Base-by-base conservation (phyloP, 805 yeast genomes). In the Spathaspora gorwiae region DNA sequence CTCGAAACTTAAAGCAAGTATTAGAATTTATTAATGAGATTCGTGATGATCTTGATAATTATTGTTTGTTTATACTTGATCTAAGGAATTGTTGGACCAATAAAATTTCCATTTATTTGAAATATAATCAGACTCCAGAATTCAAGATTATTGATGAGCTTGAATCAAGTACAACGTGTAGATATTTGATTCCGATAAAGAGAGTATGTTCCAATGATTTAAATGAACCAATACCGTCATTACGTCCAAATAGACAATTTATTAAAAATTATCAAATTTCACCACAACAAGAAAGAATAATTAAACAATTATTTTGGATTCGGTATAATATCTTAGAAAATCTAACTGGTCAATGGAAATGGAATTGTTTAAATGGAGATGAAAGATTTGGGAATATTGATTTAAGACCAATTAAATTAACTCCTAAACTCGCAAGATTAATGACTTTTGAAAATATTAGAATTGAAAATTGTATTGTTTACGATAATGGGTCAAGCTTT, bases 11-110 rank as follows among this genome's bases (percentile, higher is more conserved):
- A 27, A 57, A 61, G 11, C 48, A 57, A 7, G 68, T 71, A 33
- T 49, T 70, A 34, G 45, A 54, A 11, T 54, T 56, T 35, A 56
- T 73, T 51, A 63, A 62, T 10, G 45, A 46, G 1, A 39, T 55
- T 1, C 36, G 45, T 6, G 15, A 43, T 6, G 65, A 63, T 7
- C 60, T 73, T 42, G 65, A 78, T 2, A 81, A 80, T 40, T 87
- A 75, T 60, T 82, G 84, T 50, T 64, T 85, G 39, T 65, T 86
- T 44, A 72, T 88, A 1, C 56, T 92, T 11, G 98, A 94, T 59
- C 64, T 94, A 46, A 76, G 89, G 51, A 92, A 94, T 60, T 74
- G 86, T 2, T 90, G 96, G 94, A 73, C 77, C 6, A 83, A 82
- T 40, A 75, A 76, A 27, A 52, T 73, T 31, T 34, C 44, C 5